Base-by-base conservation (phyloP, 192 early-diverging fungal species). In the Dimargaris xerosporica region DNA sequence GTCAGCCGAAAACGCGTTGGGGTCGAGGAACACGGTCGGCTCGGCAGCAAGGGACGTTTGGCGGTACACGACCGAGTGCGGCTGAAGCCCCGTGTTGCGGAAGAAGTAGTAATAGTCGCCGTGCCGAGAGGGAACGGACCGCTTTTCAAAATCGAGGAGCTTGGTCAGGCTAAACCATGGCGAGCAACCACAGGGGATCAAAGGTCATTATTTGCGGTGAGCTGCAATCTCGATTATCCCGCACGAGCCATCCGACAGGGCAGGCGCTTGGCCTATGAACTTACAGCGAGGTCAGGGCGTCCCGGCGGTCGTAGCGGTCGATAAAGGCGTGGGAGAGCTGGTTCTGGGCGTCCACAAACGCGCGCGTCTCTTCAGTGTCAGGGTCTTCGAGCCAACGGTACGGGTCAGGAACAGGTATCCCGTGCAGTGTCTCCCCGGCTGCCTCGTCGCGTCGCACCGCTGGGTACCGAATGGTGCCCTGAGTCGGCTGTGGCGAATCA, bases 351-450 rank as follows among this genome's bases (percentile, higher is more conserved):
- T 82, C 67, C 19, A 85, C 78, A 70, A 85, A 88, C 3, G 66
- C 74, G 54, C 78, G 70, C 60, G 84, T 88, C 64, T 85, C 77
- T 34, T 72, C 66, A 0, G 73, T 64, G 41, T 82, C 74, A 17
- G 85, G 82, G 54, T 85, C 78, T 64, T 88, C 86, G 29, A 88
- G 69, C 79, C 81, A 82, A 25, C 78, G 71, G 68, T 80, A 85
- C 41, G 81, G 82, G 45, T 85, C 84, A 12, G 65, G 62, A 28
- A 82, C 70, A 0, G 51, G 54, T 45, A 30, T 39, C 12, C 78
- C 79, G 21, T 78, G 70, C 16, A 66, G 31, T 15, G 56, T 54
- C 21, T 73, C 69, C 0, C 63, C 66, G 21, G 69, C 44, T 21
- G 55, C 56, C 17, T 78, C 78, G 70, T 81, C 81, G 13, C 80